Conservation (phyloP, 495 filamentous ascomycete genomes). For the Penicillium lagena region DNA sequence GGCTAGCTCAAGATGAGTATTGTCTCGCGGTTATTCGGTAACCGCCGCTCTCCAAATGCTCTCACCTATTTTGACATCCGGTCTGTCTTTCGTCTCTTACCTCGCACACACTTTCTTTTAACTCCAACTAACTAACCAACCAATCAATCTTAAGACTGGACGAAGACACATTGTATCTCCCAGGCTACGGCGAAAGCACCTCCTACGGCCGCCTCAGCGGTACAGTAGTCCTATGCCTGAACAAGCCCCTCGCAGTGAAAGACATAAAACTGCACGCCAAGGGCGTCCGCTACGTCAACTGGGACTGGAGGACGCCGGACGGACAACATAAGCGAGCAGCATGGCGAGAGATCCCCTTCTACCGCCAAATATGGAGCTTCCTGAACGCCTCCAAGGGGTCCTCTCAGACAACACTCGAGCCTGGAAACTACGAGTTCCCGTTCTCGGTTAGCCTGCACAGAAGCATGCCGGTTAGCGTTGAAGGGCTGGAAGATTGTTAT, state of each 20-base stretch:
- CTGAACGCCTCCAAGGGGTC: neutral
- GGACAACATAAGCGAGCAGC: too few species aligned
- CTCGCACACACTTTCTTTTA: too few species aligned
- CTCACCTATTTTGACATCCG: too few species aligned
- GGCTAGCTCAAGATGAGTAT: too few species aligned
- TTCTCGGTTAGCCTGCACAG: neutral
- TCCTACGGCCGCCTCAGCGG: too few species aligned
- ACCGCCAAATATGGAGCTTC: neutral
- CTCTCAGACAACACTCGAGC: neutral
- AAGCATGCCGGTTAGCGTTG: neutral
- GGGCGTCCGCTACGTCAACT: neutral
- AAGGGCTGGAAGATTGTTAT: neutral
- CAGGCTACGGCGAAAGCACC: too few species aligned
- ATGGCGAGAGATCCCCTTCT: neutral
- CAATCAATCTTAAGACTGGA: too few species aligned
- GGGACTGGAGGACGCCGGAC: neutral
- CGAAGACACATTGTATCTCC: too few species aligned
- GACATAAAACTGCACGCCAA: neutral
- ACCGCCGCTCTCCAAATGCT: too few species aligned
- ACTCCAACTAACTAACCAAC: too few species aligned
- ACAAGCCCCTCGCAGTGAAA: neutral
- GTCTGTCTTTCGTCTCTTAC: too few species aligned
- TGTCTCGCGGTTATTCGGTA: too few species aligned
- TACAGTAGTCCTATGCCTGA: neutral
- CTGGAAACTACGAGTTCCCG: neutral